Base-by-base conservation (phyloP, 768 basidiomycete species). In the Kwoniella dendrophila region DNA sequence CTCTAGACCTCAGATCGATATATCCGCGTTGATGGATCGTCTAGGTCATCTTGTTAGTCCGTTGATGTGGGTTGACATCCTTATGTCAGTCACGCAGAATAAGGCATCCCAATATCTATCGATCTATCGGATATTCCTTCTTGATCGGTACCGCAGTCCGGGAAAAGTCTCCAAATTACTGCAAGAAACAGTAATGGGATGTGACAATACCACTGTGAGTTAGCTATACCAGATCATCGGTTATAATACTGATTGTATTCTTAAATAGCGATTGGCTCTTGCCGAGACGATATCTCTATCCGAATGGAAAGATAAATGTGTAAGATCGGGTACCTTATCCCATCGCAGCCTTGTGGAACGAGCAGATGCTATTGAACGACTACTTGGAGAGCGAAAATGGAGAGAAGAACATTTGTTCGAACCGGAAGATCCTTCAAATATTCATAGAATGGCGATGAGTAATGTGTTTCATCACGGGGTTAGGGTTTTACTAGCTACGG, bases 121-220 rank as follows among this genome's bases (percentile, higher is more conserved):
- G 20, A 47, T 51, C n/a, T 66, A 66, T 43, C 52, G 48, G 22
- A 24, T 32, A 2, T 55, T 66, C 20, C 48, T 66, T 8, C 20
- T 47, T 16, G 32, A 41, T 29, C 29, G 32, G 22, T 51, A 51
- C 34, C 49, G 30, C 3, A 33, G 6, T 32, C 49, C 32, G 22
- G 18, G 30, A 7, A 51, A 51, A 14, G 56, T 43, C n/a, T 43
- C 40, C 10, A 53, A 27, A 16, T 26, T 30, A 44, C 27, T 61
- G 27, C 22, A 32, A 12, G 64, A 66, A 16, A 55, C 54, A 6
- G 54, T 57, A 20, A 56, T 56, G 64, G 64, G 64, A 1, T 66
- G 64, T 38, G 64, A 66, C 38, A 56, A 49, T 30, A 61, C 59
- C 5, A 66, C 64, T 10, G 64, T 66, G 48, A 36, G 64, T 61